These are phyloP conservation scores for Irpex lacteus DNA, from an alignment of 1,284 basidiomycete genomes.

Conservation along the genomic window DNA sequence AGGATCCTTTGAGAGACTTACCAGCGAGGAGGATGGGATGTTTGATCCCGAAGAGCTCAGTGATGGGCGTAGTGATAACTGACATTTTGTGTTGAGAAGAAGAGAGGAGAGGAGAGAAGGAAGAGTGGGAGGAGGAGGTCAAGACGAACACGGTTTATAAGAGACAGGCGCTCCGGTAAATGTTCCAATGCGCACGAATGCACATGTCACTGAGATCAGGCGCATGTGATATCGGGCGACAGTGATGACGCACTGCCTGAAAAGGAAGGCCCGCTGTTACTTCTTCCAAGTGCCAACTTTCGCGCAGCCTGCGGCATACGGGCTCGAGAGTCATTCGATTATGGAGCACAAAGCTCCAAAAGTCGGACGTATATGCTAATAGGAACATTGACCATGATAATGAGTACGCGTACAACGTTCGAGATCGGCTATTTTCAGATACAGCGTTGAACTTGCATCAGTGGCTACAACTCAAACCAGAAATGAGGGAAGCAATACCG, in stretches of 20 bases:
- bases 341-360: too few relatives aligned
- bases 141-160: not conserved
- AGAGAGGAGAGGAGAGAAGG: not conserved
- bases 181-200: not conserved
- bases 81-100: conserved; percentile 40
- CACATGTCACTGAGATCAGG: not conserved
- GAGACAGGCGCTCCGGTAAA: not conserved
- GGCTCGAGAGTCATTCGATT: too few relatives aligned
- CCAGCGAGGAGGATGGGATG: conserved; percentile 89
- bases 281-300: not conserved
- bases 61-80: conserved; percentile 71
- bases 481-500: too few relatives aligned
- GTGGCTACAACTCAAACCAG: too few relatives aligned
- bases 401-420: too few relatives aligned
- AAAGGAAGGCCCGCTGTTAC: not conserved
- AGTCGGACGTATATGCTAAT: too few relatives aligned
- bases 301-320: too few relatives aligned
- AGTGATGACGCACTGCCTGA: not conserved
- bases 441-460: too few relatives aligned
- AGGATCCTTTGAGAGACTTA: conserved; percentile 16
- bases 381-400: too few relatives aligned
- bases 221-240: not conserved
- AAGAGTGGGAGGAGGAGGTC: not conserved
- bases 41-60: conserved; percentile 81
- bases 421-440: too few relatives aligned